Base-by-base conservation (phyloP, 2,329 filamentous ascomycete genomes). In the Colletotrichum acutatum region DNA sequence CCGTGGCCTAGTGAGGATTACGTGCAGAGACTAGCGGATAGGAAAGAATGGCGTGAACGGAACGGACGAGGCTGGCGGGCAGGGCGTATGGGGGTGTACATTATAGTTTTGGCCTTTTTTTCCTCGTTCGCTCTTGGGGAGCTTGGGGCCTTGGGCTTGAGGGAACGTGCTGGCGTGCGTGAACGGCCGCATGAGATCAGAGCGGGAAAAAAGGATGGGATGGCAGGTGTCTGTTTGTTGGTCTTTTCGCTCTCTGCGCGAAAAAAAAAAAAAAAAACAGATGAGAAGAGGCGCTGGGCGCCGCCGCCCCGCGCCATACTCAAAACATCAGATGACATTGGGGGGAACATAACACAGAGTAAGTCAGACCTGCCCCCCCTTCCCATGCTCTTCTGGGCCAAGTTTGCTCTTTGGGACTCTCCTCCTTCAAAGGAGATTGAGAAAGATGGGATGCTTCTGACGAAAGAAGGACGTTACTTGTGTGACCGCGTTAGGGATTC, bases 371-470 rank as follows among this genome's bases (percentile, higher is more conserved):
- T 49, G 8, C 3, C 42, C 8, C 8, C 42, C 19, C 19, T 19
- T 49, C 11, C 42, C 19, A n/a, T 22, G 42, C 42, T 49, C 19
- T 22, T 49, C 22, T 49, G 42, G 42, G 42, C 3, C 19, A 49
- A 22, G 42, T 22, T 22, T 22, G 7, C 8, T 49, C 42, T 49
- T 49, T 3, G 42, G 8, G 19, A n/a, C 19, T 22, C 42, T 49
- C 42, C 42, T 49, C 42, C 8, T 49, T 49, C 19, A 49, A 49
- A 49, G 42, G 19, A n/a, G 42, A 22, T n/a, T 22, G 49, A n/a
- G 62, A 46, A n/a, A 24, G 37, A 28, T n/a, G 28, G 53, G 53
- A 66, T 67, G 60, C 34, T 69, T 64, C 60, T 64, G 66, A 62
- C 16, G 59, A 64, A 34, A 64, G 42, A n/a, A 34, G n/a, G 60